These are phyloP conservation scores for Nemania serpens DNA, from an alignment of 2,329 filamentous ascomycete species.

Conservation along the genomic window DNA sequence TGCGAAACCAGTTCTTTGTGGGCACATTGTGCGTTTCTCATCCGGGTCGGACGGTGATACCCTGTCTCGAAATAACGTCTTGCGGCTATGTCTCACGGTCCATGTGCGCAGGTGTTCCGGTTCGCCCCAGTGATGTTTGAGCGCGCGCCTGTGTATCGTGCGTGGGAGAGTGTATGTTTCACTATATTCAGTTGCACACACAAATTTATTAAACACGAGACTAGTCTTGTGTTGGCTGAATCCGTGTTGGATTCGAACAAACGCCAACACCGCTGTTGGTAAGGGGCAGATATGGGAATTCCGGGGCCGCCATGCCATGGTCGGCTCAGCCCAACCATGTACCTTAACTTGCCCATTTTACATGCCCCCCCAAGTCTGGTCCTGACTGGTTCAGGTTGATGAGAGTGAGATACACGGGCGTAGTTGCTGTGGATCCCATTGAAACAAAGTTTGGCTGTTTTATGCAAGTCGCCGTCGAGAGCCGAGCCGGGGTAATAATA, in stretches of 20 bases:
- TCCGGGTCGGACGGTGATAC: constrained; percentile 16
- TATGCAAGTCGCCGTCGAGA: constrained; percentile 39
- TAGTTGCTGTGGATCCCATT: constrained; percentile 31
- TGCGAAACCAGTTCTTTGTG: constrained; percentile 15
- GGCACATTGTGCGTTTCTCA: background rate
- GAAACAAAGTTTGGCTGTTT: constrained; percentile 39
- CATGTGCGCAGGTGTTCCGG: constrained; percentile 9
- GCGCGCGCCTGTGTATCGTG: constrained; percentile 3
- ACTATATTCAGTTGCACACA: constrained; percentile 7
- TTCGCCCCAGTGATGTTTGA: constrained; percentile 10
- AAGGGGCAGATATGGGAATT: constrained; percentile 1
- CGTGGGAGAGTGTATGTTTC: constrained; percentile 16
- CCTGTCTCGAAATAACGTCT: constrained; percentile 13
- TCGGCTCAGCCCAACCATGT: constrained; percentile 26
- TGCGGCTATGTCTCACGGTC: constrained; percentile 15
- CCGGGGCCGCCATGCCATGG: constrained; percentile 4
- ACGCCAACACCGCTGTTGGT: constrained; percentile 10
- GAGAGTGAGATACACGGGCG: constrained; percentile 28
- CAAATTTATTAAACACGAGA: constrained; percentile 15
- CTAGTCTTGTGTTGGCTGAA: background rate
- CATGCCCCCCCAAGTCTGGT: constrained; percentile 14
- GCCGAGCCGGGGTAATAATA: constrained; percentile 37
- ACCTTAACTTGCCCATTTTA: constrained; percentile 16
- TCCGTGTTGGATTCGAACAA: constrained; percentile 14
- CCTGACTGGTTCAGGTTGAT: constrained; percentile 21